Evolutionary conservation across 2,329 filamentous ascomycete species (phyloP), one percentile per base, ranked within the genome.

Genomic region (Alternaria metachromatica): DNA sequence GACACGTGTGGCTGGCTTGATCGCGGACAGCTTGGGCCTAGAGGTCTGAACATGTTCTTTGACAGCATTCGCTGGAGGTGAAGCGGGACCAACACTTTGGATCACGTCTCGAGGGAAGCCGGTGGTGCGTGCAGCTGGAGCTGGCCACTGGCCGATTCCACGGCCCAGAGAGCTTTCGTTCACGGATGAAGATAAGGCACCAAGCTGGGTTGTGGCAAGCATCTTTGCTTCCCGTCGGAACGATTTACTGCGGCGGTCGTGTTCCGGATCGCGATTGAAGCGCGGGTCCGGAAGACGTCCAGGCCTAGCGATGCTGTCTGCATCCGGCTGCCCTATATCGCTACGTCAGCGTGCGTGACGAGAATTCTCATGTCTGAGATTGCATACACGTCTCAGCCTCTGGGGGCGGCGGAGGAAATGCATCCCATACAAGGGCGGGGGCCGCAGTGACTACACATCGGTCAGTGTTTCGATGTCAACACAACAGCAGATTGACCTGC

Each of bases 331-430:
- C 62, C 60, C 58, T 60, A 13, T 6, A n/a, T 18, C 18, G 1
- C 26, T 7, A 11, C n/a, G n/a, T n/a, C n/a, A n/a, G n/a, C n/a
- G n/a, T n/a, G n/a, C n/a, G n/a, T n/a, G n/a, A n/a, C n/a, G n/a
- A n/a, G n/a, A n/a, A n/a, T n/a, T n/a, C n/a, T 5, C 12, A 15
- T 8, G 13, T 43, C 1, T 10, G 6, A 1, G 11, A 1, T 18
- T n/a, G 12, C 67, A n/a, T 48, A 55, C 68, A 70, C 9, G 41
- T n/a, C 28, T 58, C 60, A 1, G 58, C 49, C 15, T 65, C 65
- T 1, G 64, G 64, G 10, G 62, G 54, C 1, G 64, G 63, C 1
- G 54, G 46, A 1, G 70, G 57, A n/a, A 72, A 71, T 0, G 30
- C 15, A 7, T 64, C 57, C 66, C 62, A 70, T 0, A 58, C 58